These are phyloP conservation scores for Metschnikowia anglica DNA, from an alignment of 805 yeast genomes.

Conservation along the genomic window DNA sequence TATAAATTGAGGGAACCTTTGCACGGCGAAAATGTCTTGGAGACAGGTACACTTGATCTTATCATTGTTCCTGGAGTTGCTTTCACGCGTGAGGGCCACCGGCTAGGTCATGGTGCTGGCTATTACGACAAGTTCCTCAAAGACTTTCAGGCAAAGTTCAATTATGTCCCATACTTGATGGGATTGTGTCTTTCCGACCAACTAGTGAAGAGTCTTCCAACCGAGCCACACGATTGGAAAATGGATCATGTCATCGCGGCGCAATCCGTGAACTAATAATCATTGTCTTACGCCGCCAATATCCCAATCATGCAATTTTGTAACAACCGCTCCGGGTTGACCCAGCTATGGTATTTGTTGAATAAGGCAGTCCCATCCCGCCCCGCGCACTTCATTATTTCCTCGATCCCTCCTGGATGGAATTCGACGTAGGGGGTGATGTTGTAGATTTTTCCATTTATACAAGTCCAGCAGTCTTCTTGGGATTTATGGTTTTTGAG, in stretches of 20 bases:
- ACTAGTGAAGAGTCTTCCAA: slow-evolving; percentile 50
- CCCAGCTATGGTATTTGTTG: slow-evolving; percentile 70
- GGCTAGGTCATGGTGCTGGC: slow-evolving; percentile 94
- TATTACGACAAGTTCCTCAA: slow-evolving; percentile 69
- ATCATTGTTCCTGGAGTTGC: slow-evolving; percentile 86
- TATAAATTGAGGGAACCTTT: slow-evolving; percentile 69
- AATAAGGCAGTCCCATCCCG: slow-evolving; percentile 77
- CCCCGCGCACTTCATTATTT: slow-evolving; percentile 78
- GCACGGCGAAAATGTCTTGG: slow-evolving; percentile 29
- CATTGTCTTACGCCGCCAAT: slow-evolving; percentile 3
- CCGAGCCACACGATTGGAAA: slow-evolving; percentile 61
- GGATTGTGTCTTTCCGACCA: slow-evolving; percentile 72
- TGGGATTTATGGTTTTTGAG: slow-evolving; percentile 54
- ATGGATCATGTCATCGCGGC: slow-evolving; percentile 56
- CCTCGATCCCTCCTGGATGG: slow-evolving; percentile 91
- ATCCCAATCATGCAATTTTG: slow-evolving; percentile 77
- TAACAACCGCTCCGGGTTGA: slow-evolving; percentile 77
- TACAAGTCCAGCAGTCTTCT: slow-evolving; percentile 84
- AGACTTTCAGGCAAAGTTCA: slow-evolving; percentile 15
- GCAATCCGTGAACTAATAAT: not conserved
- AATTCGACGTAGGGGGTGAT: slow-evolving; percentile 78
- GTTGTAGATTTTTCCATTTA: slow-evolving; percentile 80
- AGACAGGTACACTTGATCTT: slow-evolving; percentile 52
- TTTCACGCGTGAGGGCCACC: slow-evolving; percentile 48
- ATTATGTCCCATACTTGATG: slow-evolving; percentile 43